These are phyloP conservation scores for Keithomyces neogunnii DNA, from an alignment of 2,329 filamentous ascomycete species.

Conservation along the genomic window DNA sequence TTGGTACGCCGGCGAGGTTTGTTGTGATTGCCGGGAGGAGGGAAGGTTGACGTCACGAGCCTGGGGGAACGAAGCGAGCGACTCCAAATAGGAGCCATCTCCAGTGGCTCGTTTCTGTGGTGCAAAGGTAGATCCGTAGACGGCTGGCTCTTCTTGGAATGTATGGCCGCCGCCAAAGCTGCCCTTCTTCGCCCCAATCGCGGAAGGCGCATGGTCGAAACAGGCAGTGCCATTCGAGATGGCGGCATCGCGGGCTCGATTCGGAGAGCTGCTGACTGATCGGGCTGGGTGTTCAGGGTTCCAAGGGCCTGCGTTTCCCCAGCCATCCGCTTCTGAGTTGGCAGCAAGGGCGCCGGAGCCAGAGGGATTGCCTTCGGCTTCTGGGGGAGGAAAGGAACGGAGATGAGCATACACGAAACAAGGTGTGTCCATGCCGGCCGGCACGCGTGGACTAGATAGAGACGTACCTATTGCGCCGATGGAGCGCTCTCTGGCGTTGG, in stretches of 20 bases:
- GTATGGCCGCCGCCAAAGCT: conserved; percentile 15
- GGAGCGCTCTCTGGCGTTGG: conserved; percentile 32
- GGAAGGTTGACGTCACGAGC: conserved; percentile 49
- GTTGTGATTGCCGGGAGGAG: conserved; percentile 46
- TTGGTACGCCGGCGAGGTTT: conserved; percentile 30
- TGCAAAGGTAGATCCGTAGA: conserved; percentile 17
- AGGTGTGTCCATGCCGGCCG: background rate
- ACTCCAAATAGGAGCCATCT: conserved; percentile 33
- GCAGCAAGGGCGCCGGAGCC: conserved; percentile 62
- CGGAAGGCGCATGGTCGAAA: conserved; percentile 35
- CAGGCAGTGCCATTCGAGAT: conserved; percentile 34
- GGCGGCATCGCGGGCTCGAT: conserved; percentile 41
- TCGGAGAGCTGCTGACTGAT: conserved; percentile 50
- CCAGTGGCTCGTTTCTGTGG: conserved; percentile 25
- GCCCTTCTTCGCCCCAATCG: conserved; percentile 31
- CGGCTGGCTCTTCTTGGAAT: conserved; percentile 16
- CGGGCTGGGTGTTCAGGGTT: conserved; percentile 35
- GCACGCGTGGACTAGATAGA: background rate
- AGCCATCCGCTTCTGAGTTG: conserved; percentile 60
- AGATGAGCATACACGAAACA: conserved; percentile 6
- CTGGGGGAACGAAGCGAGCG: conserved; percentile 19
- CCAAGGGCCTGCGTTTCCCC: conserved; percentile 50
- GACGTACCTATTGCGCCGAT: conserved; percentile 40
- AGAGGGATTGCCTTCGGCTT: conserved; percentile 37
- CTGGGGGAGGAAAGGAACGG: conserved; percentile 10